Evolutionary conservation across 306 rosid species (phyloP).

Genomic region (Prinsepia uniflora): DNA sequence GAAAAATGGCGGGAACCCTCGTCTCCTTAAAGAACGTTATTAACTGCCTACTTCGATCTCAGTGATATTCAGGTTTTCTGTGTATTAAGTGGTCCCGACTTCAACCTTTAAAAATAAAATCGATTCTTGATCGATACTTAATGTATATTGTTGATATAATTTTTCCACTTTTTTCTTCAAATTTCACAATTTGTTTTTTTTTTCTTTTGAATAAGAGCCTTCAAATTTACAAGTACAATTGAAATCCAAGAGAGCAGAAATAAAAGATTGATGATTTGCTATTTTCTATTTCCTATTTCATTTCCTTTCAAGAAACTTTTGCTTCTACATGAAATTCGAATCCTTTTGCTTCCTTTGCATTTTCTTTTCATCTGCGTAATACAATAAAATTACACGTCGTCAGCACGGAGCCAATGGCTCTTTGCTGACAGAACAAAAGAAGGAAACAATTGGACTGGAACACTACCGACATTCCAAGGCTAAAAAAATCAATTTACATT

Average conservation of each 20-base stretch:
- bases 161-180: too few species aligned
- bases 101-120: too few species aligned
- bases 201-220: too few species aligned
- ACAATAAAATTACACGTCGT: conserved; percentile 53
- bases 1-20: neutral
- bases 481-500: conserved; percentile 19
- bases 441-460: conserved; percentile 13
- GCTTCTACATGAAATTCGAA: conserved; percentile 34
- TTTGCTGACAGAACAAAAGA: conserved; percentile 23
- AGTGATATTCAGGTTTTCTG: too few species aligned
- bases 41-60: too few species aligned
- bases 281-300: conserved; percentile 20
- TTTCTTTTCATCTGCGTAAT: conserved; percentile 40
- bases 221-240: neutral
- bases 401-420: conserved; percentile 36
- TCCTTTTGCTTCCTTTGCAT: conserved; percentile 36
- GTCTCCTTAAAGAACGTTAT: too few species aligned
- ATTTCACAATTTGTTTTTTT: too few species aligned
- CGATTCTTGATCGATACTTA: too few species aligned
- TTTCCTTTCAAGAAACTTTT: conserved; percentile 18
- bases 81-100: too few species aligned
- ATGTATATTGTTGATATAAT: too few species aligned
- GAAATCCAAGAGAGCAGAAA: neutral
- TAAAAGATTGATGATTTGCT: neutral
- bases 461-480: conserved; percentile 27